Percentiles rank a stretch among this genome's conserved stretches.
phyloP scores from a whole-genome alignment of 2,329 filamentous ascomycete species.

The Ophiobolus disseminans region DNA sequence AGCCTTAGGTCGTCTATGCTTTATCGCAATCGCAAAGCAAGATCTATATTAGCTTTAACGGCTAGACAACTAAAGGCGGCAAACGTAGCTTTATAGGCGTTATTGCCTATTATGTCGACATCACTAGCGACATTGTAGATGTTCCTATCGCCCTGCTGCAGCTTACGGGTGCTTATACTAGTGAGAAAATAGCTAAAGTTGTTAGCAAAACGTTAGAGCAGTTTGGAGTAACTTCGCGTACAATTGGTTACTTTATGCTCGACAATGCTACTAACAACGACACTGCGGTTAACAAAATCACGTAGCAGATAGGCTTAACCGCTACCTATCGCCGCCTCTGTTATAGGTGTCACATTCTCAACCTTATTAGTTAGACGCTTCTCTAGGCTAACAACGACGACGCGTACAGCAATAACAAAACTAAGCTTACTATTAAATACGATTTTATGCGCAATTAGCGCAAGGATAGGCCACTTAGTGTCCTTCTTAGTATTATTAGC shows the following conservation, averaged over 20 bases:
- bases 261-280: too few relatives aligned
- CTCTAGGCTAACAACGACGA: neutral
- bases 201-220: neutral
- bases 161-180: slow-evolving; percentile 5
- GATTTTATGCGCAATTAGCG: neutral
- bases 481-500: slow-evolving; percentile 4
- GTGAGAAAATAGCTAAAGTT: slow-evolving; percentile 7
- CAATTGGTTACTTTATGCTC: neutral
- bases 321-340: slow-evolving; percentile 2
- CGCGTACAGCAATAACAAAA: neutral
- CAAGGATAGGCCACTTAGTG: neutral
- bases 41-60: neutral
- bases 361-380: too few relatives aligned
- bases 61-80: neutral
- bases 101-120: slow-evolving; percentile 3
- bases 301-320: neutral
- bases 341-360: neutral
- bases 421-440: neutral
- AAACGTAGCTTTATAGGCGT: neutral
- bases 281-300: neutral
- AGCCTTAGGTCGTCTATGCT: neutral
- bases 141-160: slow-evolving; percentile 8
- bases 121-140: neutral
- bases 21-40: neutral
- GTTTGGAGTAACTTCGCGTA: neutral